Percentiles rank a stretch among this genome's conserved stretches.
These are phyloP conservation scores for Blyttiomyces sp. DNA, from an alignment of 371 early-diverging fungal genomes.

Conservation along the genomic window DNA sequence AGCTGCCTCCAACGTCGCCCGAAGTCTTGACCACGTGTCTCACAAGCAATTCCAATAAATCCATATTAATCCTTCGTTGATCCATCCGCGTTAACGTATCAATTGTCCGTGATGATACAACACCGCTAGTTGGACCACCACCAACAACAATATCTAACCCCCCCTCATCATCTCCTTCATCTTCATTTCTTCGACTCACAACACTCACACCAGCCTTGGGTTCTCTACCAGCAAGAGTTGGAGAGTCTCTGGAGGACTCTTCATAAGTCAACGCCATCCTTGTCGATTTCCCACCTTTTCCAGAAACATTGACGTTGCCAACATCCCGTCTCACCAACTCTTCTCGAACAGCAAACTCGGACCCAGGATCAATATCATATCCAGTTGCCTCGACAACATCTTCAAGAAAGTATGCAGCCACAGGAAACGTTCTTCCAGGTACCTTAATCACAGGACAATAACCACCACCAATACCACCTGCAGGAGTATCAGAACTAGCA, in stretches of 20 bases:
- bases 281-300: conserved; percentile 47
- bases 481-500: not conserved
- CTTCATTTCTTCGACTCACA: conserved; percentile 10
- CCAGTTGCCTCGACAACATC: conserved; percentile 58
- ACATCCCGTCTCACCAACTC: conserved; percentile 19
- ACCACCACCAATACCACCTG: not conserved
- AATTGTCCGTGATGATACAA: conserved; percentile 18
- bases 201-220: not conserved
- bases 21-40: conserved; percentile 31
- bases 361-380: conserved; percentile 23
- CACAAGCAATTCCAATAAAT: conserved; percentile 60
- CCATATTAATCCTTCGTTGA: conserved; percentile 65
- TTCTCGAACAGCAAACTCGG: conserved; percentile 24
- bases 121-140: conserved; percentile 30
- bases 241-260: conserved; percentile 30
- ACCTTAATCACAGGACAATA: conserved; percentile 68
- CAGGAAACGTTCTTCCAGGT: conserved; percentile 80
- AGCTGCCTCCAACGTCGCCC: conserved; percentile 40
- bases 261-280: conserved; percentile 31
- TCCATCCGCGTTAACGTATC: conserved; percentile 44
- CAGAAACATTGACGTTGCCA: conserved; percentile 45
- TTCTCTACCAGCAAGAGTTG: not conserved
- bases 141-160: conserved; percentile 15
- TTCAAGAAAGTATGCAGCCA: conserved; percentile 67
- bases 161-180: conserved; percentile 35